A percentile compares a stretch with the other conserved stretches of the same genome.
These are phyloP conservation scores for Fomitopsis pulvina DNA, from an alignment of 768 basidiomycete genomes.

Conservation along the genomic window DNA sequence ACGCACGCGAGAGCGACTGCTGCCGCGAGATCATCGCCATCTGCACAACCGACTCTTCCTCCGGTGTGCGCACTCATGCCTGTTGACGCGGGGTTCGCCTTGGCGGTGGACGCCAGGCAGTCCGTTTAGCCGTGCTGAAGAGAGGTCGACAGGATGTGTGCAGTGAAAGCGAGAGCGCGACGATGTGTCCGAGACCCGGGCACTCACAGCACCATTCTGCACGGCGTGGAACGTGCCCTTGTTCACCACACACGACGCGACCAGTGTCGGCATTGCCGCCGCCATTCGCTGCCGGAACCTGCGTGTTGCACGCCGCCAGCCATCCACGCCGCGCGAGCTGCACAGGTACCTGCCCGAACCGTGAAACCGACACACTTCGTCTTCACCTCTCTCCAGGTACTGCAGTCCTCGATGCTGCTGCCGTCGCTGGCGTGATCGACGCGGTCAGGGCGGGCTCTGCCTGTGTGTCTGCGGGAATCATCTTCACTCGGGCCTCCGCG, in stretches of 20 bases:
- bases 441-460: neutral
- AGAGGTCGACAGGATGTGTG: neutral
- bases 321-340: neutral
- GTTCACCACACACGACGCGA: slow-evolving; percentile 18
- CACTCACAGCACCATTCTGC: slow-evolving; percentile 15
- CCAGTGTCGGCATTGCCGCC: slow-evolving; percentile 8
- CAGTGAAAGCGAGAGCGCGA: neutral
- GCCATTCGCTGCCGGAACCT: neutral
- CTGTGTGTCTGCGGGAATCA: too few species aligned
- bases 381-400: slow-evolving; percentile 27
- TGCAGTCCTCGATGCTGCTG: neutral
- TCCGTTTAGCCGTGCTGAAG: too few species aligned
- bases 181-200: neutral
- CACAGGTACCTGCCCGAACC: slow-evolving; percentile 57
- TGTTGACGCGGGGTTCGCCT: neutral
- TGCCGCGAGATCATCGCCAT: slow-evolving; percentile 18
- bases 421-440: slow-evolving; percentile 1
- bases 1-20: slow-evolving; percentile 20
- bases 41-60: slow-evolving; percentile 19
- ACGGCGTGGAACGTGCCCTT: slow-evolving; percentile 22
- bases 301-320: neutral
- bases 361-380: slow-evolving; percentile 51
- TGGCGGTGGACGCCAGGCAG: slow-evolving; percentile 10
- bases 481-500: slow-evolving; percentile 12
- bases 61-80: neutral